Percentiles rank a stretch among this genome's conserved stretches.
phyloP scores from a whole-genome alignment of 768 basidiomycete species.

The Lyophyllum shimeji region DNA sequence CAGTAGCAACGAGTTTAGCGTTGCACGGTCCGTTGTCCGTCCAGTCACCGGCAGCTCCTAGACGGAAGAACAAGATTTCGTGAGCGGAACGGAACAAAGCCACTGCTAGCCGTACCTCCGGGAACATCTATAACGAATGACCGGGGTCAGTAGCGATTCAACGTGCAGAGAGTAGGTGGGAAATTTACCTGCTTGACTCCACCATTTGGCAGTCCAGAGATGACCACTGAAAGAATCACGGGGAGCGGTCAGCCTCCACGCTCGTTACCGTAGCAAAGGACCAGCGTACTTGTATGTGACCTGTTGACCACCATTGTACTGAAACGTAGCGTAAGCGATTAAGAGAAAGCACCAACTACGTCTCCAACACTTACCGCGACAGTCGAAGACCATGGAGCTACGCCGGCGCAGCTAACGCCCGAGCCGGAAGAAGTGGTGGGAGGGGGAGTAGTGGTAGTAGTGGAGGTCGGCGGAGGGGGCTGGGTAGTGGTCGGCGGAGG shows the following conservation, averaged over 20 bases:
- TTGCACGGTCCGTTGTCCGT: constrained; percentile 31
- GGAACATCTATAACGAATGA: constrained; percentile 21
- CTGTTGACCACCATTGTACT: constrained; percentile 44
- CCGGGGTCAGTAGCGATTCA: not conserved
- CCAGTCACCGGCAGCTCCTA: constrained; percentile 34
- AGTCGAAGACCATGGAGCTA: constrained; percentile 38
- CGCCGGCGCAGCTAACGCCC: constrained; percentile 40
- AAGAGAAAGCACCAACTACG: not conserved
- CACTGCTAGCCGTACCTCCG: constrained; percentile 23
- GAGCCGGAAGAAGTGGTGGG: constrained; percentile 12
- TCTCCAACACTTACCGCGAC: constrained; percentile 33
- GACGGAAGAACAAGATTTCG: not conserved
- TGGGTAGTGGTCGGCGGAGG: constrained; percentile 20
- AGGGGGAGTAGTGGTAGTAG: constrained; percentile 6
- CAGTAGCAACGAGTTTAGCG: constrained; percentile 5
- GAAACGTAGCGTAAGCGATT: not conserved
- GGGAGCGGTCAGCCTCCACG: not conserved
- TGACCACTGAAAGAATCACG: constrained; percentile 44
- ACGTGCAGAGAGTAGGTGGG: not conserved
- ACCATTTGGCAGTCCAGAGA: constrained; percentile 51
- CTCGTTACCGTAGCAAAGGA: not conserved
- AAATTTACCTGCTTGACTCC: constrained; percentile 39
- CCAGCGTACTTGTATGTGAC: constrained; percentile 39
- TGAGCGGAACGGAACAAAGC: not conserved
- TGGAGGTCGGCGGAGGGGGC: constrained; percentile 5